A percentile compares a stretch with the other conserved stretches of the same genome.
phyloP scores from a whole-genome alignment of 441 rosid species.

The Brassica hybrid region DNA sequence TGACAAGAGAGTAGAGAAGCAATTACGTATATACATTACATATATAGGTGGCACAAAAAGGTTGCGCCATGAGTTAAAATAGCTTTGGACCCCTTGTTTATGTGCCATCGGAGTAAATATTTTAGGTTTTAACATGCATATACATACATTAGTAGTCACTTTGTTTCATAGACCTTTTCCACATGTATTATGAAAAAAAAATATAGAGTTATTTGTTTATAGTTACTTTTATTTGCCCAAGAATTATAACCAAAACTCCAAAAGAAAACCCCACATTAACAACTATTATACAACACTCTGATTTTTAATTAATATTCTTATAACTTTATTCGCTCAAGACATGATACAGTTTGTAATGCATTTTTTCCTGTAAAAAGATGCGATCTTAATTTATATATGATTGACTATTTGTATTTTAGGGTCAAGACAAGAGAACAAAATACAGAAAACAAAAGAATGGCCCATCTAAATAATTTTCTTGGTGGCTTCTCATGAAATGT shows the following conservation, averaged over 20 bases:
- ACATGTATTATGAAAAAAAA: too few species aligned
- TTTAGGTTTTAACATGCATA: too few species aligned
- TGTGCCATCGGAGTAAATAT: too few species aligned
- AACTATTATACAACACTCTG: neutral
- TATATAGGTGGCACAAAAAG: neutral
- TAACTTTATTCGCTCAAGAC: neutral
- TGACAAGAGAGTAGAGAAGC: neutral
- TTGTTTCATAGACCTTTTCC: too few species aligned
- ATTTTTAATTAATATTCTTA: neutral
- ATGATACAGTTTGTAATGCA: neutral
- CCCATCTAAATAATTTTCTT: slow-evolving; percentile 2
- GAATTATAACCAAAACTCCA: neutral
- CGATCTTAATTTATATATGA: neutral
- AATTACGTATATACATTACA: neutral
- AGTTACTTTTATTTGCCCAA: neutral
- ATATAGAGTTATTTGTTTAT: neutral
- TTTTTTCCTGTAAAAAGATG: neutral
- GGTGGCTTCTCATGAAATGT: neutral
- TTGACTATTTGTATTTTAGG: neutral
- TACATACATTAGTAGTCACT: too few species aligned
- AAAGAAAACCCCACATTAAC: neutral
- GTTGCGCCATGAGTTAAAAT: neutral
- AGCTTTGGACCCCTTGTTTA: too few species aligned
- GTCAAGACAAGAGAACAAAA: slow-evolving; percentile 6
- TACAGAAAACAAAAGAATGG: slow-evolving; percentile 1